Conservation (phyloP, 73 alveolate species). For the Symbiodinium pilosum region DNA sequence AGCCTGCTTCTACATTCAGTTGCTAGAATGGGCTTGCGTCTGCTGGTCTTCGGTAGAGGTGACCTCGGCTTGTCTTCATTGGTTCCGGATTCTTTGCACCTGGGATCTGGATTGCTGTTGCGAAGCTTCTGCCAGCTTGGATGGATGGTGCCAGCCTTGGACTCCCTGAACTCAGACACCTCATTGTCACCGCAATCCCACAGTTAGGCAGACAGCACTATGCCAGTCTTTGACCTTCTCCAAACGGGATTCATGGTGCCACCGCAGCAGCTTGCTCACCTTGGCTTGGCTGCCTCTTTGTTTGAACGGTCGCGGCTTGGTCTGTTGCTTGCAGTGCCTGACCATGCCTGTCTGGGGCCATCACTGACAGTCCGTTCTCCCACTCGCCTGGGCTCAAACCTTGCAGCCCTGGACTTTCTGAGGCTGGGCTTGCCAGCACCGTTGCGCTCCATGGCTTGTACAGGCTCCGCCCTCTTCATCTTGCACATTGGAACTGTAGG, state of each 20-base stretch:
- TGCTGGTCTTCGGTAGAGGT: not conserved
- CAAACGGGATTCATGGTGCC: not conserved
- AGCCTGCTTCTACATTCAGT: not conserved
- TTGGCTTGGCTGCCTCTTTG: not conserved
- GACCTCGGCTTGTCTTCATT: not conserved
- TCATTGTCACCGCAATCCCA: not conserved
- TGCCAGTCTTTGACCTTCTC: not conserved
- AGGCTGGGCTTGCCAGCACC: not conserved
- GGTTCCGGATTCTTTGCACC: slow-evolving; percentile 1
- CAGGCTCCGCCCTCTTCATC: not conserved
- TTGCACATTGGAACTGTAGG: not conserved
- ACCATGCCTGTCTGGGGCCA: not conserved
- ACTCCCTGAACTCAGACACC: not conserved
- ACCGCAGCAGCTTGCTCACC: not conserved
- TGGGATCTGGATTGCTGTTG: not conserved
- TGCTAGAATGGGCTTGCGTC: not conserved
- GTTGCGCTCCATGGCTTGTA: not conserved
- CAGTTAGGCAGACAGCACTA: not conserved
- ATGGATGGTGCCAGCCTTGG: not conserved
- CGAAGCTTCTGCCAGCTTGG: not conserved
- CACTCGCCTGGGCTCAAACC: not conserved
- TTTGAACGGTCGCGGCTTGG: not conserved
- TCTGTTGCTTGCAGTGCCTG: not conserved
- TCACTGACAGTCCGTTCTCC: not conserved
- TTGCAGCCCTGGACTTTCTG: slow-evolving; percentile 8